Base-by-base conservation (phyloP, 805 yeast species). In the Osmozyma mogii region DNA sequence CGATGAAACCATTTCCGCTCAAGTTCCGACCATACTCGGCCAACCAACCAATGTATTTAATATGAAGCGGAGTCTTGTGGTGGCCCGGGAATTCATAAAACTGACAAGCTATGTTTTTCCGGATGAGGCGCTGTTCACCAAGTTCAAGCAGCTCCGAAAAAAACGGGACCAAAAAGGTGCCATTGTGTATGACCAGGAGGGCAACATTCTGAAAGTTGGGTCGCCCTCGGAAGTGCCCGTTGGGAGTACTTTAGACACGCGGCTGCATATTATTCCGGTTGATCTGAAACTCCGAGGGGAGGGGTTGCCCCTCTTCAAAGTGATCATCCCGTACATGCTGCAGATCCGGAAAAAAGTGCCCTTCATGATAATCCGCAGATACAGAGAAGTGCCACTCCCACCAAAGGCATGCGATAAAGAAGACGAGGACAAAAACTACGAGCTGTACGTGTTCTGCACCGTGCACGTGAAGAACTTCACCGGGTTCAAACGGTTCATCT, bases 221-320 rank as follows among this genome's bases (percentile, higher is more conserved):
- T 9, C 22, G 7, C 4, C n/a, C n/a, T n/a, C 29, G 23, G 27
- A 22, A 15, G 12, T 17, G 25, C 24, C 29, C 11, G 15, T 5
- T 17, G 7, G 26, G 25, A 15, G 22, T 30, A 17, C 11, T 6
- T 43, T 55, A 6, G 66, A 58, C 33, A 25, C 49, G 4, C 33
- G 64, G 29, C 37, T 33, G 6, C 64, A 57, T 35, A 45, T 58
- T 3, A 41, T 61, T 1, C 65, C 66, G 0, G 30, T 53, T 5
- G 54, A 45, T 7, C 44, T 49, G 29, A 58, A 57, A 26, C 24
- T 37, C 10, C 41, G 41, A 35, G 68, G 68, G 3, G 9, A 37
- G 15, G 68, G 67, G 0, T 39, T 60, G 24, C 69, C 69, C 1
- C 31, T 62, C 7, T 47, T 62, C 36, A 61, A 54, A 37, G 34